phyloP scores from a whole-genome alignment of 148 eudicot species.

The Talinum fruticosum region DNA sequence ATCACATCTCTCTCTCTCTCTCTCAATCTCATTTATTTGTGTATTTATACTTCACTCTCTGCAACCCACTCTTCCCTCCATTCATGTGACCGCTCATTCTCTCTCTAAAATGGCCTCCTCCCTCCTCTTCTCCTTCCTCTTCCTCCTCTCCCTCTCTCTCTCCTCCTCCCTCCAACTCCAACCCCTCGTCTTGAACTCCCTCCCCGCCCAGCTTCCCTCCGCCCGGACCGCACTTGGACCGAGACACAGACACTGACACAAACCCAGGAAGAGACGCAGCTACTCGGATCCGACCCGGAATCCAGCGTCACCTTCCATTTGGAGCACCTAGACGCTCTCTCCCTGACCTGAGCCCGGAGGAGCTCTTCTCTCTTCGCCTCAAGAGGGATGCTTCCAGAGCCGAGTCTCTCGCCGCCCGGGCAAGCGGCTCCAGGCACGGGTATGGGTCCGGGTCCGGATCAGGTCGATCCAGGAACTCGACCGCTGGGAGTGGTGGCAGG shows the following conservation, averaged over 20 bases:
- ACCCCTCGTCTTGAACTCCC: slow-evolving; percentile 41
- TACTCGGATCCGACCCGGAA: not conserved
- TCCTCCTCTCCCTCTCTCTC: slow-evolving; percentile 18
- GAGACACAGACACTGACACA: slow-evolving; percentile 12
- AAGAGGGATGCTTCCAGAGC: slow-evolving; percentile 53
- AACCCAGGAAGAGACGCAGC: not conserved
- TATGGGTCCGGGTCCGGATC: not conserved
- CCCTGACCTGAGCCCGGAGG: slow-evolving; percentile 38
- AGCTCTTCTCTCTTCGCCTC: slow-evolving; percentile 55
- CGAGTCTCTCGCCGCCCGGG: slow-evolving; percentile 24
- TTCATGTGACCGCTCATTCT: slow-evolving; percentile 15
- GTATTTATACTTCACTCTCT: slow-evolving; percentile 20
- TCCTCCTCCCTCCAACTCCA: slow-evolving; percentile 34
- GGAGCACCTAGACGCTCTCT: slow-evolving; percentile 57
- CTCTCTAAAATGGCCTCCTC: slow-evolving; percentile 27
- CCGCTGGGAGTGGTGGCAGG: slow-evolving; percentile 8
- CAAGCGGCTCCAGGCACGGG: not conserved
- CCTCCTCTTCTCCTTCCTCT: slow-evolving; percentile 22
- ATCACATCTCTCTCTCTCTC: not conserved
- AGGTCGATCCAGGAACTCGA: not conserved
- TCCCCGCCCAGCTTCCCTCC: slow-evolving; percentile 34
- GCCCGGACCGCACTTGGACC: not conserved
- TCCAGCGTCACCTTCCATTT: slow-evolving; percentile 30
- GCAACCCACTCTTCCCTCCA: slow-evolving; percentile 1
- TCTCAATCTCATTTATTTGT: not conserved